Base-by-base conservation (phyloP, 305 asterid genomes). In the Petunia hybrid region DNA sequence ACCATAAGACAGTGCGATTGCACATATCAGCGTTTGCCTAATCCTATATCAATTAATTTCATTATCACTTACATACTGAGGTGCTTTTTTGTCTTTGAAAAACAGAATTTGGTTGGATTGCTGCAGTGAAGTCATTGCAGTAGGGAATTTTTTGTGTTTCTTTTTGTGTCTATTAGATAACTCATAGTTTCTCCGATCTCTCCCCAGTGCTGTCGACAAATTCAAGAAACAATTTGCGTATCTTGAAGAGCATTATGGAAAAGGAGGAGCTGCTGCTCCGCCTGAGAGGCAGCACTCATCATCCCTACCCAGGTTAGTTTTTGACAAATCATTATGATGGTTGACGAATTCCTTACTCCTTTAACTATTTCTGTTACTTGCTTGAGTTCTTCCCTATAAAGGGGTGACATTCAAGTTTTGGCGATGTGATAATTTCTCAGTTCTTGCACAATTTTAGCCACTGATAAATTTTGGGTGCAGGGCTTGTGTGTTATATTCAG, bases 211-310 rank as follows among this genome's bases (percentile, higher is more conserved):
- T 4, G 99, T 95, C 13, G 99, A 95, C 87, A 92, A 94, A 88
- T 95, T 95, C 84, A 95, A 95, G 93, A 94, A 92, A 87, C 98
- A 95, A 73, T 95, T 95, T 83, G 98, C 99, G 0, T 86, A 89
- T 85, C 98, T 94, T 38, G 99, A 95, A 85, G 99, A 95, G 86
- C 95, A 92, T 70, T 95, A 95, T 7, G 98, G 99, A 73, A 94
- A 95, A 67, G 97, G 88, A 4, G 85, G 95, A 65, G 89, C 87
- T 60, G 88, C 89, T 79, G 92, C 97, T 56, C 97, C 97, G 61
- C 97, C 95, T 14, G 97, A 92, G 90, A 91, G 98, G 85, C 98
- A 95, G 82, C 97, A 91, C 80, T 91, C 98, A 41, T 95, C 99
- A 65, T 95, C 99, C 78, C 88, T 95, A 81, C 99, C 99, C 43